Conservation (phyloP, 2,329 filamentous ascomycete genomes). For the Aspergillus novoparasiticus region DNA sequence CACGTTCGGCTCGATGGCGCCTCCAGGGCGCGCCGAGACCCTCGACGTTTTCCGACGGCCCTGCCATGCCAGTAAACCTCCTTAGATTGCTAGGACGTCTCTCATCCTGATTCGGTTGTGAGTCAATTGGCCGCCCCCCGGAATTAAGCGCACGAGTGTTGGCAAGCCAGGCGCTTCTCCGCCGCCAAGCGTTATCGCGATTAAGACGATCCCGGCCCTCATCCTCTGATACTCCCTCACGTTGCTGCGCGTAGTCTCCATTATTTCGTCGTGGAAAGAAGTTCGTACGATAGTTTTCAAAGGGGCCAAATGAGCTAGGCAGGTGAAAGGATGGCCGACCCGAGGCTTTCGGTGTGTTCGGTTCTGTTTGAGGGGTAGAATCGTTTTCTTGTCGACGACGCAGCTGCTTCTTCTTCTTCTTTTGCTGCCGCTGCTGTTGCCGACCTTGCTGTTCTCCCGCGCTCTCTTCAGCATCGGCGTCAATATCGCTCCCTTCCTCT, state of each 20-base stretch:
- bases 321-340: conserved; percentile 43
- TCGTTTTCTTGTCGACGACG: conserved; percentile 57
- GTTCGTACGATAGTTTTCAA: conserved; percentile 48
- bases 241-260: conserved; percentile 60
- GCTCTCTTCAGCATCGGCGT: conserved; percentile 83
- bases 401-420: conserved; percentile 53
- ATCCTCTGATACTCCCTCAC: conserved; percentile 72
- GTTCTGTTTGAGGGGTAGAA: conserved; percentile 63
- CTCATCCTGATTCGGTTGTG: conserved; percentile 52
- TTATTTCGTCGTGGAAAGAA: conserved; percentile 68
- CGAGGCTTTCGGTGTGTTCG: conserved; percentile 63
- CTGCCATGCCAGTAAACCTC: conserved; percentile 65
- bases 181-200: conserved; percentile 59
- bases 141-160: conserved; percentile 50
- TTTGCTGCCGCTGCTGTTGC: conserved; percentile 54
- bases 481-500: conserved; percentile 68
- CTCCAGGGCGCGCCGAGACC: conserved; percentile 62
- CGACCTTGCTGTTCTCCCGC: conserved; percentile 68
- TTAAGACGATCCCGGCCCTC: conserved; percentile 68
- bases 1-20: conserved; percentile 60
- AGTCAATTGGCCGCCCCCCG: conserved; percentile 54
- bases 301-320: conserved; percentile 51
- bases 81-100: conserved; percentile 66
- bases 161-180: conserved; percentile 61
- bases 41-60: conserved; percentile 64